Conservation (phyloP, 176 grass and related monocot genomes). For the Puya raimondii region DNA sequence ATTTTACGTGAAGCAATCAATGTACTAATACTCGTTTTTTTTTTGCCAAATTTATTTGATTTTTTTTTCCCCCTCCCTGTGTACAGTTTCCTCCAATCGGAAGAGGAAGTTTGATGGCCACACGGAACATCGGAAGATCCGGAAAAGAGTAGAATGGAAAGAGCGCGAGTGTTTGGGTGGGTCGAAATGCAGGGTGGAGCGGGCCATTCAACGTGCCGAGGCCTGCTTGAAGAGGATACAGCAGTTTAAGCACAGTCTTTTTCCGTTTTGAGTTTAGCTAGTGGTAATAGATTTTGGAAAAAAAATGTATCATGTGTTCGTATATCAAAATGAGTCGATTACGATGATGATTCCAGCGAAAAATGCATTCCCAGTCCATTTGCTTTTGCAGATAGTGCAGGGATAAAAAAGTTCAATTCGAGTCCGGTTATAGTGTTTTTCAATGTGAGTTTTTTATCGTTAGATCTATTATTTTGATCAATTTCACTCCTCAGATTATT, state of each 20-base stretch:
- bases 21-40: neutral
- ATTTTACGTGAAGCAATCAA: no score
- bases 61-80: neutral
- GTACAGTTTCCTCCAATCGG: constrained; percentile 48
- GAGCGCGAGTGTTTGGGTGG: neutral
- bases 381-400: no score
- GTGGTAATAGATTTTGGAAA: no score
- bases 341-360: no score
- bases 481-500: no score
- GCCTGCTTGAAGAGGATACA: constrained; percentile 67
- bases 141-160: constrained; percentile 6
- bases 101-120: constrained; percentile 47
- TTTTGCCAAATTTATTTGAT: neutral
- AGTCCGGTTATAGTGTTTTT: no score
- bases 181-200: constrained; percentile 32
- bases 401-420: no score
- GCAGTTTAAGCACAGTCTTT: constrained; percentile 41
- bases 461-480: no score
- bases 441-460: no score
- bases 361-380: no score
- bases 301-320: no score
- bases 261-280: neutral
- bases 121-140: constrained; percentile 5
- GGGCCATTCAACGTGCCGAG: constrained; percentile 52
- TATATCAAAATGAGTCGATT: no score